These are phyloP conservation scores for Prototheca wickerhamii DNA, from an alignment of 163 green algal genomes.

Conservation along the genomic window DNA sequence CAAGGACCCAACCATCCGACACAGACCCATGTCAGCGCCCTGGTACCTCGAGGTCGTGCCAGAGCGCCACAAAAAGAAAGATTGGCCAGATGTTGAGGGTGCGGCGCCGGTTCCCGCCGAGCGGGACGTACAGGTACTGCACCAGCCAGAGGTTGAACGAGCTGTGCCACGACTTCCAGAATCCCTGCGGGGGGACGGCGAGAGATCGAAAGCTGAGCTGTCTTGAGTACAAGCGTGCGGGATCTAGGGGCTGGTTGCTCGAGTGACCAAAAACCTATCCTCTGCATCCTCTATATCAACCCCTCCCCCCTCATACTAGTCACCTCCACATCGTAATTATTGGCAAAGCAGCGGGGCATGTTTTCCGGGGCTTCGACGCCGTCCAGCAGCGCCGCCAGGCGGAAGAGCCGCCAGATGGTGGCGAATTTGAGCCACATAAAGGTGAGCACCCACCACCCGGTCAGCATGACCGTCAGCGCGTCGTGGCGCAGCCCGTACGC, in stretches of 20 bases:
- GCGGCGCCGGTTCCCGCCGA: constrained; percentile 57
- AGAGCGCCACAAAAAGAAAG: constrained; percentile 94
- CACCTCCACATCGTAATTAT: constrained; percentile 88
- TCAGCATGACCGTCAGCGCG: constrained; percentile 13
- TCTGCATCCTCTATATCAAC: background rate
- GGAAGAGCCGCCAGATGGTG: constrained; percentile 88
- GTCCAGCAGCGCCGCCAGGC: constrained; percentile 63
- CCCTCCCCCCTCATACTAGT: background rate
- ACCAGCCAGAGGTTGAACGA: constrained; percentile 91
- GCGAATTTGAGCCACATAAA: constrained; percentile 96
- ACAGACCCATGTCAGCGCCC: no score
- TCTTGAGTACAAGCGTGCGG: background rate
- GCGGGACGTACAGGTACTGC: constrained; percentile 83
- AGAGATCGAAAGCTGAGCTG: background rate
- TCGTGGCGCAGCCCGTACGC: constrained; percentile 7
- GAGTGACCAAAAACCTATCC: background rate
- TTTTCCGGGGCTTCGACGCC: constrained; percentile 84
- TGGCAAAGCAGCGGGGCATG: constrained; percentile 79
- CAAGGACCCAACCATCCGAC: background rate
- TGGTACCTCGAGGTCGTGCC: constrained; percentile 84
- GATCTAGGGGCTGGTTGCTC: no score
- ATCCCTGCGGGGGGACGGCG: constrained; percentile 43
- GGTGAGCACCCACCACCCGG: constrained; percentile 45
- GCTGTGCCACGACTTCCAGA: constrained; percentile 88
- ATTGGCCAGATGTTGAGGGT: constrained; percentile 74